These are phyloP conservation scores for Triangularia setosa DNA, from an alignment of 2,329 filamentous ascomycete genomes.

Conservation along the genomic window DNA sequence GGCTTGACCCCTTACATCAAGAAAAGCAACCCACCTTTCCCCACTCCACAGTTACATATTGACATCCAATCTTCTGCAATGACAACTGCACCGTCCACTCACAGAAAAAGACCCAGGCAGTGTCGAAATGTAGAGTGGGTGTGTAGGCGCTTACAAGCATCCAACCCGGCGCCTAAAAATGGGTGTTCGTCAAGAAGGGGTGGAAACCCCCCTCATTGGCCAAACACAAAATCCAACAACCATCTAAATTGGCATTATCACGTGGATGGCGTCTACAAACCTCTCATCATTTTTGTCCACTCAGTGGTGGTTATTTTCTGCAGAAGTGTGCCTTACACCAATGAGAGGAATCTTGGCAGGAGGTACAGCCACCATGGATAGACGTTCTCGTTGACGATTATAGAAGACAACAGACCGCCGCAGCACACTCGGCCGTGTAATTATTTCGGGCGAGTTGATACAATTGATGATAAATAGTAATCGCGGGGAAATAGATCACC, in stretches of 20 bases:
- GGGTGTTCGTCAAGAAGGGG: not conserved
- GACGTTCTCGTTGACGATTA: no score
- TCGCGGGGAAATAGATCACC: not conserved
- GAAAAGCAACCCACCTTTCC: not conserved
- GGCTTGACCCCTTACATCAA: not conserved
- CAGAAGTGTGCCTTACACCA: not conserved
- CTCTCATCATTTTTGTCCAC: not conserved
- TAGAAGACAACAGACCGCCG: no score
- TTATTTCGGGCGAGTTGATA: not conserved
- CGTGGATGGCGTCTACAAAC: not conserved
- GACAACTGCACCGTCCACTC: no score
- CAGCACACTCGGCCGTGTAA: not conserved
- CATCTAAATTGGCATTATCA: not conserved
- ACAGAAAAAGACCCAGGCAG: no score
- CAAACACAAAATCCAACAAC: not conserved
- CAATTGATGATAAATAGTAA: not conserved
- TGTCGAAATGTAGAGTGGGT: constrained; percentile 1
- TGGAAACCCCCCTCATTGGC: not conserved
- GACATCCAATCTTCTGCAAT: not conserved
- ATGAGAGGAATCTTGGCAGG: not conserved
- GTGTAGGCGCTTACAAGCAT: constrained; percentile 20
- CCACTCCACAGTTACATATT: not conserved
- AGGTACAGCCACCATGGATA: not conserved
- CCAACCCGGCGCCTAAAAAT: constrained; percentile 24
- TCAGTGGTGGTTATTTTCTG: not conserved